phyloP scores from a whole-genome alignment of 176 grass and related monocot genomes.

The barley (Hordeum vulgare) region MorexV3_pseudomolecules_assembly NC_058518.1:404630177-404630676 shows the following conservation, averaged over 20 bases:
- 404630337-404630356: constrained; percentile 75
- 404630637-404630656: constrained; percentile 31
- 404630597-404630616: constrained; percentile 39
- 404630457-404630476: constrained; percentile 58
- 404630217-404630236: constrained; percentile 73
- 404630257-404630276: constrained; percentile 65
- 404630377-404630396: constrained; percentile 30
- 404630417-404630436: constrained; percentile 26
- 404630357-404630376: constrained; percentile 70
- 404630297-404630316: constrained; percentile 57
- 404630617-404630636: constrained; percentile 45
- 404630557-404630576: constrained; percentile 61
- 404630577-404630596: constrained; percentile 47
- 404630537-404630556: constrained; percentile 50
- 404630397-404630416: constrained; percentile 35
- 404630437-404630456: constrained; percentile 54
- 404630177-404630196: constrained; percentile 77
- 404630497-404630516: constrained; percentile 34
- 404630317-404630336: constrained; percentile 76
- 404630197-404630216: constrained; percentile 70
- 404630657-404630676: constrained; percentile 51
- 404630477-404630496: constrained; percentile 51
- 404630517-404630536: constrained; percentile 64
- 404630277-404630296: constrained; percentile 67
- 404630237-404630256: constrained; percentile 82